Evolutionary conservation across 73 alveolate species (phyloP), one percentile per base, ranked within the genome.

Genomic region (Durusdinium trenchii): DNA sequence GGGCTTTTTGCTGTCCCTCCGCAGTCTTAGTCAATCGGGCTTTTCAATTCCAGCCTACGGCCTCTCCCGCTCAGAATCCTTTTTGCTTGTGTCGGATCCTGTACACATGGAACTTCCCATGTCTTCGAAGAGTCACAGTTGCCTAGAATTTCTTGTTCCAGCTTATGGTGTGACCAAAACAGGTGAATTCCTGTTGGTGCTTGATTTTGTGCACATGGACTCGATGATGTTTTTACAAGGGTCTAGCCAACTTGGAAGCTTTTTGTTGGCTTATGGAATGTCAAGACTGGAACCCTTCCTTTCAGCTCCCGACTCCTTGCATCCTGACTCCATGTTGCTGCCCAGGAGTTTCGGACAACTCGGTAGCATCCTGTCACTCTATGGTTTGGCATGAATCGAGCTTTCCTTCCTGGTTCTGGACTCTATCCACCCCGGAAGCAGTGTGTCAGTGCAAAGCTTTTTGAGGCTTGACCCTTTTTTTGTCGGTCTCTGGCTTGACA

Each of bases 161-260:
- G 69, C 35, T 60, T 94, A 75, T 54, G 99, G 99, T 3, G 62
- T 57, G 30, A 42, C 64, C 48, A 16, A 93, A 16, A 32, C 78
- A 10, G 99, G 71, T n/a, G 60, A 79, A 42, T 40, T 47, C 47
- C 35, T 81, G 89, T 40, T 83, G 18, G 93, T 57, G 9, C 71
- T 76, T 43, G 99, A 94, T 46, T 52, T 57, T 57, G 93, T 94
- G 23, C 99, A 94, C 99, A 73, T 76, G 93, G 99, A 45, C 67
- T 54, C 50, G 32, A 6, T 62, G 67, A 50, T 18, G 67, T 52
- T 93, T 14, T 51, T 40, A 0, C 48, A 83, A 52, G 93, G 93
- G 32, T 60, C 57, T 50, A 94, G 99, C 30, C 16, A 45, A 26
- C 84, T 54, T 35, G 99, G 62, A 30, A 62, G 84, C 32, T 57